Percentiles rank a stretch among this genome's conserved stretches.
phyloP scores from a whole-genome alignment of 768 basidiomycete species.

The Omphalotus guepiniiformis region DNA sequence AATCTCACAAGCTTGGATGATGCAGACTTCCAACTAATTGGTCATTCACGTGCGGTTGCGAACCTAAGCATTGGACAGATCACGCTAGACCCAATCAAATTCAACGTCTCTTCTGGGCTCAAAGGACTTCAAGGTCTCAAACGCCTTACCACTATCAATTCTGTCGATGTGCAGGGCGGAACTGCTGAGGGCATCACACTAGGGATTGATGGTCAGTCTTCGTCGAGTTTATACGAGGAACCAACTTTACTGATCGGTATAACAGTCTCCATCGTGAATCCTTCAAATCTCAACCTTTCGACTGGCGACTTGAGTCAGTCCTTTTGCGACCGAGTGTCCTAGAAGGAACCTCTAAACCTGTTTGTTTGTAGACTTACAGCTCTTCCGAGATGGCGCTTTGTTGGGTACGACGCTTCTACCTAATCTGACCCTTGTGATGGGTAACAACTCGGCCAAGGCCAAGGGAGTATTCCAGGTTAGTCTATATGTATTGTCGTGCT shows the following conservation, averaged over 20 bases:
- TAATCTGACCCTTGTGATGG: slow-evolving; percentile 52
- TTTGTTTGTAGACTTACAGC: slow-evolving; percentile 43
- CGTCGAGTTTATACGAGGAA: neutral
- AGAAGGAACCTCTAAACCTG: too few species aligned
- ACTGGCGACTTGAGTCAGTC: slow-evolving; percentile 63
- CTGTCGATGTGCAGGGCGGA: slow-evolving; percentile 66
- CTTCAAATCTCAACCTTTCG: slow-evolving; percentile 57
- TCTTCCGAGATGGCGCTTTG: slow-evolving; percentile 44
- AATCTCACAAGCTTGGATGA: slow-evolving; percentile 47
- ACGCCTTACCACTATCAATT: slow-evolving; percentile 47
- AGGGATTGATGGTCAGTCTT: slow-evolving; percentile 47
- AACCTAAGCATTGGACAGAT: slow-evolving; percentile 61
- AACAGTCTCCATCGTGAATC: slow-evolving; percentile 60
- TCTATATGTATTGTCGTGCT: neutral
- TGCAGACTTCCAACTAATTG: slow-evolving; percentile 55
- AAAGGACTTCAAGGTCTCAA: slow-evolving; percentile 59
- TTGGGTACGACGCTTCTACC: slow-evolving; percentile 63
- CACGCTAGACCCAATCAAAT: slow-evolving; percentile 66
- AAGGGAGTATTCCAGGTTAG: slow-evolving; percentile 47
- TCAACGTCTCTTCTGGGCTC: slow-evolving; percentile 61
- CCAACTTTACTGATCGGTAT: neutral
- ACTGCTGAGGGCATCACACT: slow-evolving; percentile 54
- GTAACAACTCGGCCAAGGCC: slow-evolving; percentile 53
- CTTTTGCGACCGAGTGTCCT: too few species aligned
- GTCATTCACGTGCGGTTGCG: slow-evolving; percentile 56